Evolutionary conservation across 805 yeast genomes (phyloP).

Genomic region (Yamadazyma philogaea): DNA sequence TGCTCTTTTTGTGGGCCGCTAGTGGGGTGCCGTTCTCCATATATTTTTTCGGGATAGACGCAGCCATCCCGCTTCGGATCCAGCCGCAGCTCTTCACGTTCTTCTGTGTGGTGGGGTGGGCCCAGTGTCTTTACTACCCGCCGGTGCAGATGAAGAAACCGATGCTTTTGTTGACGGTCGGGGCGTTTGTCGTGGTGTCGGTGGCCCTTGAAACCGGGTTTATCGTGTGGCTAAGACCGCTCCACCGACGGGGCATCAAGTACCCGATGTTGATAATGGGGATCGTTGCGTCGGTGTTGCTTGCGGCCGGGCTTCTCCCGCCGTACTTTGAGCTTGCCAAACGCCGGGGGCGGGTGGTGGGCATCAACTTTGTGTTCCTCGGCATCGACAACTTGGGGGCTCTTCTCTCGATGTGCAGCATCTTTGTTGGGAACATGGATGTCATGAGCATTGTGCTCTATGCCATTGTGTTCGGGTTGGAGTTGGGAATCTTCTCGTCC

Average conservation of each 20-base stretch:
- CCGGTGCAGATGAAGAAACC: slow-evolving; percentile 46
- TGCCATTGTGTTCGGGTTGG: slow-evolving; percentile 67
- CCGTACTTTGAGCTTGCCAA: slow-evolving; percentile 84
- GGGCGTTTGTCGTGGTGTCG: slow-evolving; percentile 39
- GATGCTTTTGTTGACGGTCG: slow-evolving; percentile 35
- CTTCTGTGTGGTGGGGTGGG: slow-evolving; percentile 67
- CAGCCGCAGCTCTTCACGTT: slow-evolving; percentile 84
- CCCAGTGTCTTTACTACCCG: slow-evolving; percentile 62
- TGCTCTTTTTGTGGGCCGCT: slow-evolving; percentile 78
- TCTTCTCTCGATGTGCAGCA: slow-evolving; percentile 60
- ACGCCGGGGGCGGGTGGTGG: slow-evolving; percentile 80
- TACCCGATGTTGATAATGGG: slow-evolving; percentile 88
- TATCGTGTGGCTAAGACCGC: slow-evolving; percentile 63
- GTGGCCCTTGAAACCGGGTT: slow-evolving; percentile 68
- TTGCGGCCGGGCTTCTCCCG: slow-evolving; percentile 79
- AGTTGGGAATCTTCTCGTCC: slow-evolving; percentile 69
- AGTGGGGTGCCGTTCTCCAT: slow-evolving; percentile 82
- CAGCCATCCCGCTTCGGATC: slow-evolving; percentile 73
- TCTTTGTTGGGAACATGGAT: slow-evolving; percentile 59
- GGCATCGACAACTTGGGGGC: slow-evolving; percentile 81
- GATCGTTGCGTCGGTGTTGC: slow-evolving; percentile 67
- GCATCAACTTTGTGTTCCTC: slow-evolving; percentile 80
- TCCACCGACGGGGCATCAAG: slow-evolving; percentile 44
- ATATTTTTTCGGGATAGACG: slow-evolving; percentile 70
- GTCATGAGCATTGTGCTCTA: slow-evolving; percentile 78